A percentile compares a stretch with the other conserved stretches of the same genome.
phyloP scores from a whole-genome alignment of 148 eudicot species.

The Cornus florida region DNA sequence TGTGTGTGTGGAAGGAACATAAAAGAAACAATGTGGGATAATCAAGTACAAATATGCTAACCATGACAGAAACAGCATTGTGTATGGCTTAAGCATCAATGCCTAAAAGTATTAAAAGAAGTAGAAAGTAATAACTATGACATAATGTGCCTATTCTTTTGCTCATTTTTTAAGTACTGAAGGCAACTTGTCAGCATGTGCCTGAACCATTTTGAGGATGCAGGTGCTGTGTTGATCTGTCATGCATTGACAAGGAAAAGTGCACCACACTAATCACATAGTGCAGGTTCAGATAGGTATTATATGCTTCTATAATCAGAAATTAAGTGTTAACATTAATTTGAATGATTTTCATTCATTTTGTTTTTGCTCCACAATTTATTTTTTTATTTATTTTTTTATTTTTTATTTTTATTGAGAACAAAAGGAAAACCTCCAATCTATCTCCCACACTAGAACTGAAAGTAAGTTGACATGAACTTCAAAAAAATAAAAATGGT shows the following conservation, averaged over 20 bases:
- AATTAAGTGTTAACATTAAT: neutral
- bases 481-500: neutral
- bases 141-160: neutral
- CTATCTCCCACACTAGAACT: neutral
- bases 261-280: neutral
- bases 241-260: conserved; percentile 8
- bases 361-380: neutral
- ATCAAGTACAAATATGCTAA: neutral
- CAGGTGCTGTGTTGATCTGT: neutral
- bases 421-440: neutral
- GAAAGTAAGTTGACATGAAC: neutral
- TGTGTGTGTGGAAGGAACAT: too few relatives aligned
- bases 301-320: neutral
- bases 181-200: too few relatives aligned
- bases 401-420: too few relatives aligned
- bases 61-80: conserved; percentile 3
- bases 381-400: too few relatives aligned
- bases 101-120: neutral
- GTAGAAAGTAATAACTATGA: neutral
- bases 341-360: neutral
- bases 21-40: too few relatives aligned
- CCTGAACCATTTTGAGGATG: neutral
- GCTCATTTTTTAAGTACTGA: neutral
- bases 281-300: neutral
- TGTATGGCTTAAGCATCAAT: neutral